Conservation (phyloP, 768 basidiomycete genomes). For the Solioccasus polychromus region DNA sequence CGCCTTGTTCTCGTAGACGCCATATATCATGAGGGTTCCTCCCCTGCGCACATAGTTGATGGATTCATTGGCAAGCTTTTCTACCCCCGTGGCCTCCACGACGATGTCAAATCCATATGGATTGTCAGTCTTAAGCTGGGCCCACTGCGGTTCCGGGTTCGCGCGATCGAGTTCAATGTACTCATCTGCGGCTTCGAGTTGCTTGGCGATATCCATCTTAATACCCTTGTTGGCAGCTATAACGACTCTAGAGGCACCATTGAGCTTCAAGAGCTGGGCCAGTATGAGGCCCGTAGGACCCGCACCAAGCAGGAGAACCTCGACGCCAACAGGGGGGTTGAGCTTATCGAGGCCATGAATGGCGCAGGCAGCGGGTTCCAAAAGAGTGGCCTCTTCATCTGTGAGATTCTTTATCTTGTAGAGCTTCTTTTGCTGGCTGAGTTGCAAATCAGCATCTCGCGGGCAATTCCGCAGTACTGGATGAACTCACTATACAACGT, state of each 20-base stretch:
- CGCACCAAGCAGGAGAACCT: slow-evolving; percentile 84
- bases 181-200: slow-evolving; percentile 77
- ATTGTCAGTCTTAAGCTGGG: slow-evolving; percentile 72
- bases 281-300: slow-evolving; percentile 91
- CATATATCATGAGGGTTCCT: slow-evolving; percentile 85
- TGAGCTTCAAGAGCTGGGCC: slow-evolving; percentile 82
- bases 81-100: slow-evolving; percentile 76
- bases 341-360: slow-evolving; percentile 92
- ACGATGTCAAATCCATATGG: slow-evolving; percentile 92
- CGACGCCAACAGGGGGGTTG: slow-evolving; percentile 74
- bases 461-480: neutral
- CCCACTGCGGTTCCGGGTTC: slow-evolving; percentile 76
- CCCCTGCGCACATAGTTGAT: slow-evolving; percentile 89
- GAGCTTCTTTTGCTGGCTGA: slow-evolving; percentile 66
- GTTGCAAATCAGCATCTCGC: neutral
- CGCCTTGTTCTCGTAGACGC: slow-evolving; percentile 86
- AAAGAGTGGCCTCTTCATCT: slow-evolving; percentile 83
- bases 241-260: slow-evolving; percentile 77
- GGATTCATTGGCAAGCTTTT: slow-evolving; percentile 81
- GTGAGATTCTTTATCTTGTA: slow-evolving; percentile 87
- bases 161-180: slow-evolving; percentile 82
- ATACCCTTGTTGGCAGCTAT: slow-evolving; percentile 89
- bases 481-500: slow-evolving; percentile 69
- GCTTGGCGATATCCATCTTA: slow-evolving; percentile 83
- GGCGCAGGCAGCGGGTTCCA: slow-evolving; percentile 90